Percentiles rank a stretch among this genome's conserved stretches.
phyloP scores from a whole-genome alignment of 441 rosid species.

The Rhodomyrtus psidioides region DNA sequence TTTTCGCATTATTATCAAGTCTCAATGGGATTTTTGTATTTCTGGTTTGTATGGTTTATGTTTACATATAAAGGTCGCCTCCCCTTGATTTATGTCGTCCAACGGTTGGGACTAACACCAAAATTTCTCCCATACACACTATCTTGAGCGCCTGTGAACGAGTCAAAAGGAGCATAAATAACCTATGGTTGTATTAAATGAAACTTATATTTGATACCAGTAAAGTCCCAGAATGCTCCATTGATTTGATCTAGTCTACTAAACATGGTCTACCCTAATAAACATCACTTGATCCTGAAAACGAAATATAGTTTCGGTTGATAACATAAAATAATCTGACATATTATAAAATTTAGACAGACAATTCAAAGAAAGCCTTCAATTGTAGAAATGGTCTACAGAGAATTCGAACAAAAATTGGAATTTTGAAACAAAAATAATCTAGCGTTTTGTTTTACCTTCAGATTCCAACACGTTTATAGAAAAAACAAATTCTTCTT shows the following conservation, averaged over 20 bases:
- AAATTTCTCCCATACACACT: not conserved
- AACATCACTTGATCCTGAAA: not conserved
- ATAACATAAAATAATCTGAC: not conserved
- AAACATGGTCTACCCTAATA: not conserved
- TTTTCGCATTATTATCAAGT: too few species aligned
- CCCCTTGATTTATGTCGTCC: not conserved
- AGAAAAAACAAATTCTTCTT: not conserved
- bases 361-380: not conserved
- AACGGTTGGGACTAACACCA: not conserved
- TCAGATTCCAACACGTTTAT: not conserved
- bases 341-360: not conserved
- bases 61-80: not conserved
- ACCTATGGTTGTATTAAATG: not conserved
- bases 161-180: not conserved
- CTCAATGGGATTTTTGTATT: not conserved
- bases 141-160: not conserved
- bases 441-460: not conserved
- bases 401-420: not conserved
- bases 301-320: not conserved
- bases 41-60: not conserved
- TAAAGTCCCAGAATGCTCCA: not conserved
- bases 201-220: not conserved
- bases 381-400: not conserved
- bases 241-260: not conserved
- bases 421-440: not conserved